phyloP scores from a whole-genome alignment of 352 stramenopile genomes.

The Phytophthora sp. region DNA sequence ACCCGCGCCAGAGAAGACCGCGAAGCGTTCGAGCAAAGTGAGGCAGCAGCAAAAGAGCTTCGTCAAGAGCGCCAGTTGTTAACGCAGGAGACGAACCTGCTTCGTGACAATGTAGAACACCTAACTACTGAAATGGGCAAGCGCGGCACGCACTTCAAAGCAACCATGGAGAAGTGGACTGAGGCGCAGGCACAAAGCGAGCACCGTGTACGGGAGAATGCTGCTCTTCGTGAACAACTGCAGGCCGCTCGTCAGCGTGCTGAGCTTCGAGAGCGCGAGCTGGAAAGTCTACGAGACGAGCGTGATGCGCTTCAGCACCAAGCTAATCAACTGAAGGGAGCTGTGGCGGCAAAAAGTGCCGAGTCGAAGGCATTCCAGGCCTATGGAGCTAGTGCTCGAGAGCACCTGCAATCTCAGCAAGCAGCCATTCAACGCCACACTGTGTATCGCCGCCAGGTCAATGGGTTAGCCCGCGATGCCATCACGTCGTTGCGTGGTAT shows the following conservation, averaged over 20 bases:
- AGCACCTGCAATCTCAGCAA: slow-evolving; percentile 67
- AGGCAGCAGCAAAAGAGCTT: slow-evolving; percentile 53
- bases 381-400: slow-evolving; percentile 64
- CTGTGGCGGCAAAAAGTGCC: slow-evolving; percentile 69
- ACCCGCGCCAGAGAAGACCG: slow-evolving; percentile 45
- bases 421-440: slow-evolving; percentile 58
- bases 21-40: slow-evolving; percentile 45
- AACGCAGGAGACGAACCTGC: slow-evolving; percentile 57
- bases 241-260: slow-evolving; percentile 43
- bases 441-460: slow-evolving; percentile 59
- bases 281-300: slow-evolving; percentile 60
- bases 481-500: slow-evolving; percentile 47
- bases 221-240: slow-evolving; percentile 62
- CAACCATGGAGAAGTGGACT: slow-evolving; percentile 78
- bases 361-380: slow-evolving; percentile 78
- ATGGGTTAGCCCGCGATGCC: slow-evolving; percentile 50
- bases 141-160: slow-evolving; percentile 61
- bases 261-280: slow-evolving; percentile 44
- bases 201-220: slow-evolving; percentile 58
- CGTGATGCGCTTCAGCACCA: slow-evolving; percentile 71
- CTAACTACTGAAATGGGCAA: slow-evolving; percentile 64
- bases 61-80: slow-evolving; percentile 56
- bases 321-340: slow-evolving; percentile 73
- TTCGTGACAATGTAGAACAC: slow-evolving; percentile 60
- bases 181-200: slow-evolving; percentile 69